phyloP scores from a whole-genome alignment of 257 asterid species.

The Striga asiatica region DNA sequence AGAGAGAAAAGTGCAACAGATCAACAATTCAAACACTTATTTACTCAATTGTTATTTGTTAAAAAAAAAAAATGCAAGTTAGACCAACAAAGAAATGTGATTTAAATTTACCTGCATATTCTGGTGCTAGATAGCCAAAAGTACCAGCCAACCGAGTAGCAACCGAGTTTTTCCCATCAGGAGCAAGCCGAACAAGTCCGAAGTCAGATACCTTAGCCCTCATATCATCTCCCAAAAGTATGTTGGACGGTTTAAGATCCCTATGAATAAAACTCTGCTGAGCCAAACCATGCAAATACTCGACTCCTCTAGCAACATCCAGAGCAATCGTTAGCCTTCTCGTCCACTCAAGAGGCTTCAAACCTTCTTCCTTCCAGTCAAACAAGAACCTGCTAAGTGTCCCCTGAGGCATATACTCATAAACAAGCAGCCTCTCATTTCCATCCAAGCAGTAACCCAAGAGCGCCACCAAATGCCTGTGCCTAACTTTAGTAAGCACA shows the following conservation, averaged over 20 bases:
- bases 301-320: conserved; percentile 88
- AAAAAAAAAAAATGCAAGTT: background rate
- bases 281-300: conserved; percentile 75
- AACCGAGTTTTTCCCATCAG: conserved; percentile 73
- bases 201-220: conserved; percentile 88
- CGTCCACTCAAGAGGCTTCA: conserved; percentile 85
- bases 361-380: conserved; percentile 57
- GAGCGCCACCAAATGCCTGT: conserved; percentile 79
- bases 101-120: conserved; percentile 43
- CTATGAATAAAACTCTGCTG: conserved; percentile 85
- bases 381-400: conserved; percentile 64
- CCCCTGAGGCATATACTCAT: conserved; percentile 89
- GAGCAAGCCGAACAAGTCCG: conserved; percentile 86
- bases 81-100: background rate
- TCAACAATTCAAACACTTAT: too few relatives aligned
- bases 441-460: conserved; percentile 75
- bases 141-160: conserved; percentile 82
- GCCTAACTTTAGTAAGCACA: conserved; percentile 78
- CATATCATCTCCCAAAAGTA: conserved; percentile 87
- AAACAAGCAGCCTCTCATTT: conserved; percentile 65
- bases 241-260: conserved; percentile 82
- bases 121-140: conserved; percentile 88
- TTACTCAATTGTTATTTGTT: too few relatives aligned
- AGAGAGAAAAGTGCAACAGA: too few relatives aligned
- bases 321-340: conserved; percentile 60